A percentile compares a stretch with the other conserved stretches of the same genome.
phyloP scores from a whole-genome alignment of 768 basidiomycete genomes.

The Lentinula raphanica region DNA sequence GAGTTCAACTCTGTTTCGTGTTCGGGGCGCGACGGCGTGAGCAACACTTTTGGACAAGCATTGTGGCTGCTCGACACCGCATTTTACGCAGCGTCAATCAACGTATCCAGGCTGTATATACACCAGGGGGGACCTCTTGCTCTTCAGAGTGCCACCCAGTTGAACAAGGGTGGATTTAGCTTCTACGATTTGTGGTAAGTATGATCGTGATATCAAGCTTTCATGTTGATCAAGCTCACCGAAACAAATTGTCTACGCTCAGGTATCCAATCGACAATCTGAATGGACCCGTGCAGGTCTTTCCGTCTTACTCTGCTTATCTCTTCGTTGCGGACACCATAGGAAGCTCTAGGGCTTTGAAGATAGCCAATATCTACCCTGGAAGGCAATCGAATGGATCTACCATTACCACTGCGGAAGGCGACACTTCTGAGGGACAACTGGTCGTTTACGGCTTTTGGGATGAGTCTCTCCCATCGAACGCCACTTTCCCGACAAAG shows the following conservation, averaged over 20 bases:
- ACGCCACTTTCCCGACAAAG: slow-evolving; percentile 34
- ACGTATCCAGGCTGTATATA: slow-evolving; percentile 48
- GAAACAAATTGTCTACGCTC: not conserved
- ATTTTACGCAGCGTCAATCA: slow-evolving; percentile 43
- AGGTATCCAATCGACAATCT: slow-evolving; percentile 46
- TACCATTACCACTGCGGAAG: slow-evolving; percentile 44
- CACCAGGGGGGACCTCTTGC: slow-evolving; percentile 52
- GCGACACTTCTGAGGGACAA: slow-evolving; percentile 42
- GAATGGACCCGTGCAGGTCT: slow-evolving; percentile 45
- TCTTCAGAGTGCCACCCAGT: slow-evolving; percentile 42
- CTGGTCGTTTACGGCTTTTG: slow-evolving; percentile 49
- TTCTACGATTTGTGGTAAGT: slow-evolving; percentile 44
- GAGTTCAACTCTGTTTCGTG: slow-evolving; percentile 56
- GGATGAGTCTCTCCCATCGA: slow-evolving; percentile 25
- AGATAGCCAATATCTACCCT: slow-evolving; percentile 45
- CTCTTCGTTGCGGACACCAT: slow-evolving; percentile 46
- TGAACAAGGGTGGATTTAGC: slow-evolving; percentile 41
- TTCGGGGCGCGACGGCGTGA: slow-evolving; percentile 42
- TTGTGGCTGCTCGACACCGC: slow-evolving; percentile 48
- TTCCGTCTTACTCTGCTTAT: slow-evolving; percentile 50
- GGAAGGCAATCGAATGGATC: slow-evolving; percentile 49
- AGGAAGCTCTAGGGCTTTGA: slow-evolving; percentile 36
- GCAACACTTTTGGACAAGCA: slow-evolving; percentile 52
- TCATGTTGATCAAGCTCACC: too few species aligned
- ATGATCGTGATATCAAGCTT: not conserved